These are phyloP conservation scores for Pezicula carpinea DNA, from an alignment of 2,329 filamentous ascomycete species.

Conservation along the genomic window DNA sequence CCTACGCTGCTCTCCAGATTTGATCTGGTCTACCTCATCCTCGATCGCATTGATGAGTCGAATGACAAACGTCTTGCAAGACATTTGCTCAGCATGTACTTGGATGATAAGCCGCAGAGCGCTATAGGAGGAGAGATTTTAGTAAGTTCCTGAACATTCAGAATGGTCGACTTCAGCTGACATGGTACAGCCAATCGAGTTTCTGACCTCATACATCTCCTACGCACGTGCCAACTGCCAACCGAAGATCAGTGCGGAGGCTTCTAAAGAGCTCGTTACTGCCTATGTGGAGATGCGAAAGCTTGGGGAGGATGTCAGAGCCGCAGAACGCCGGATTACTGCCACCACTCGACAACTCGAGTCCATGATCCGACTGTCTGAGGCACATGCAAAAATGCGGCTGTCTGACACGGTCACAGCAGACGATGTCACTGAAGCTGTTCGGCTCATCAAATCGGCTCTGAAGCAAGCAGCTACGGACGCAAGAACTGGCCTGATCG, in stretches of 20 bases:
- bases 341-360: slow-evolving; percentile 95
- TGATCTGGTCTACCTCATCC: slow-evolving; percentile 92
- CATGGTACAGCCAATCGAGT: slow-evolving; percentile 71
- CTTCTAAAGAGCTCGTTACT: slow-evolving; percentile 77
- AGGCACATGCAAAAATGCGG: slow-evolving; percentile 98
- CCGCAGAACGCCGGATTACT: slow-evolving; percentile 92
- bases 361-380: slow-evolving; percentile 94
- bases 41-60: slow-evolving; percentile 89
- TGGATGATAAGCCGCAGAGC: slow-evolving; percentile 90
- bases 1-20: slow-evolving; percentile 94
- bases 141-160: slow-evolving; percentile 46
- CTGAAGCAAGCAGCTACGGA: slow-evolving; percentile 98
- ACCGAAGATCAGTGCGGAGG: slow-evolving; percentile 73
- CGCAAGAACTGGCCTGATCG: slow-evolving; percentile 81
- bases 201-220: slow-evolving; percentile 94
- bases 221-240: slow-evolving; percentile 87
- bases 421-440: slow-evolving; percentile 83
- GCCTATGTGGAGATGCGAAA: slow-evolving; percentile 94
- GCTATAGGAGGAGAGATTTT: slow-evolving; percentile 74
- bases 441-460: slow-evolving; percentile 86
- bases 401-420: slow-evolving; percentile 70
- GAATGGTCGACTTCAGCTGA: slow-evolving; percentile 20
- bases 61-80: slow-evolving; percentile 83
- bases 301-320: slow-evolving; percentile 80
- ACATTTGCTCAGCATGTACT: slow-evolving; percentile 92